Conservation (phyloP, 2,329 filamentous ascomycete species). For the Alternaria alternata region DNA sequence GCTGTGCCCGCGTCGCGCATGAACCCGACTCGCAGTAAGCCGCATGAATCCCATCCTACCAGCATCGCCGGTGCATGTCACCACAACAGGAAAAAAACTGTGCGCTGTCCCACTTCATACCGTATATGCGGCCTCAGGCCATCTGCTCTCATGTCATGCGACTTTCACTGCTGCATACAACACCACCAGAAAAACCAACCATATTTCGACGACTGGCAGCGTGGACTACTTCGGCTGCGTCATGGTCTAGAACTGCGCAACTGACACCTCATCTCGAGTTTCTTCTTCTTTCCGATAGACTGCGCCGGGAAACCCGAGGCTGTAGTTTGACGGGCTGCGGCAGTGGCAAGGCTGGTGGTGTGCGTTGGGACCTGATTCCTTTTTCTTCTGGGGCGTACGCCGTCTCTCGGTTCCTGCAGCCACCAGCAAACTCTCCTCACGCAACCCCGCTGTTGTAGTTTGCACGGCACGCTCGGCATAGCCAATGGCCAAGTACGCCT, state of each 20-base stretch:
- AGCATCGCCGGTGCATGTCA: not conserved
- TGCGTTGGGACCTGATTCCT: not conserved
- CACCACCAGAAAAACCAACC: not conserved
- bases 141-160: constrained; percentile 5
- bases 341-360: not conserved
- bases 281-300: not conserved
- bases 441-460: constrained; percentile 3
- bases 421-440: constrained; percentile 8
- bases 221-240: not conserved
- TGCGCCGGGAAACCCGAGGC: not conserved
- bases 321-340: not conserved
- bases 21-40: not conserved
- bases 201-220: not conserved
- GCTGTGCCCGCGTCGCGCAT: not conserved
- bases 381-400: constrained; percentile 5
- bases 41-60: constrained; percentile 2
- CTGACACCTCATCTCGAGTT: not conserved
- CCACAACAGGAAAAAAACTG: constrained; percentile 10
- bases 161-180: not conserved
- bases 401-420: constrained; percentile 10
- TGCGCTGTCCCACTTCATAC: constrained; percentile 8
- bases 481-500: constrained; percentile 8
- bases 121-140: constrained; percentile 8
- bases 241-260: not conserved
- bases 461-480: constrained; percentile 9